phyloP scores from a whole-genome alignment of 2,329 filamentous ascomycete genomes.

The Alternaria atra region DNA sequence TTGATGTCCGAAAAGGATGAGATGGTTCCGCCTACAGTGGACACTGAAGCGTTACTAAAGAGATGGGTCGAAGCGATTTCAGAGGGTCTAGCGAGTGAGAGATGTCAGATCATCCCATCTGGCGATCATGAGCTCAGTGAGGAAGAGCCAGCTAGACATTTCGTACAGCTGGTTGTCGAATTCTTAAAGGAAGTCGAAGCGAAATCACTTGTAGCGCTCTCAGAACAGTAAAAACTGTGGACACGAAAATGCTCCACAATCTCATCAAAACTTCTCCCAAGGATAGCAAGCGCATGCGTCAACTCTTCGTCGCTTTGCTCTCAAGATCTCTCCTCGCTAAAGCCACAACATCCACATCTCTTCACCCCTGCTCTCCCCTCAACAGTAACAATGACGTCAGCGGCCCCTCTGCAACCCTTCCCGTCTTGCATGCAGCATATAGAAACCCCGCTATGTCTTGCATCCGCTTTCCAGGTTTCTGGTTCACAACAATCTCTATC shows the following conservation, averaged over 20 bases:
- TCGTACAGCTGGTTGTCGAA: neutral
- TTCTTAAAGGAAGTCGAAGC: neutral
- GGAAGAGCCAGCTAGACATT: neutral
- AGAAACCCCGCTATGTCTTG: neutral
- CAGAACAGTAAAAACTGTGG: neutral
- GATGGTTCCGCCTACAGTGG: constrained; percentile 21
- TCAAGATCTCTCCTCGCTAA: neutral
- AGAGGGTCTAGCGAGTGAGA: neutral
- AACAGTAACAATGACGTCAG: constrained; percentile 32
- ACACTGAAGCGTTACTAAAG: constrained; percentile 17
- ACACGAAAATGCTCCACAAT: too few species aligned
- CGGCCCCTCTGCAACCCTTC: constrained; percentile 9
- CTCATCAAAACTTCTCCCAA: neutral
- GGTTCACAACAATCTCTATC: neutral
- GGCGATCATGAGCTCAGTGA: constrained; percentile 5
- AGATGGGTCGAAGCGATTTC: neutral
- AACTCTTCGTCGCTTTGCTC: neutral
- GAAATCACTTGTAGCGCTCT: neutral
- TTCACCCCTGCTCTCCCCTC: constrained; percentile 18
- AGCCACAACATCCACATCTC: neutral
- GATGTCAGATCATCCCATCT: neutral
- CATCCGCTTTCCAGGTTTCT: neutral
- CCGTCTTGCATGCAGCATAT: constrained; percentile 1
- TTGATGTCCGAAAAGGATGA: constrained; percentile 26
- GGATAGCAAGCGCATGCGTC: neutral